Base-by-base conservation (phyloP, 78 protist genomes). In the Mantamonas sphyraenae region DNA sequence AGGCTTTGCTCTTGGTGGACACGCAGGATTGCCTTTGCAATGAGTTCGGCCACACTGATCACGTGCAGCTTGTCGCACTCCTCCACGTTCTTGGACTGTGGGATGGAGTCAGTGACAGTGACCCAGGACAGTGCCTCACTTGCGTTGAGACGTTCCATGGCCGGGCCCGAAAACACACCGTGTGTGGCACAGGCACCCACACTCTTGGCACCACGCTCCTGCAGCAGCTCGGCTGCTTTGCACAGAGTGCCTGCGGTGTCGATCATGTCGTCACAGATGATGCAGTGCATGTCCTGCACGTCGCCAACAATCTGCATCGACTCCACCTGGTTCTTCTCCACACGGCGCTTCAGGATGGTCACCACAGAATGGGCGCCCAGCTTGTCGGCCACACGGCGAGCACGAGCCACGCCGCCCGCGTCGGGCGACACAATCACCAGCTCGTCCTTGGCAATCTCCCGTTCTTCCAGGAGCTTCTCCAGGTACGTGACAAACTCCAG, bases 261-360 rank as follows among this genome's bases (percentile, higher is more conserved):
- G 62, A 71, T 26, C 43, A 84, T 74, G 64, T 84, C 89, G 58
- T 84, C 89, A 38, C 78, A 57, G 47, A 84, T 67, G 17, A 84
- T 34, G 68, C 76, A 64, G 51, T 24, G 10, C 60, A 1, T 26
- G 28, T 34, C 79, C 34, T 63, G 22, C 14, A 72, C 74, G 5
- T 5, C 8, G 12, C 86, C 86, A 20, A 81, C 75, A 12, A 74
- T 5, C 39, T 64, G 66, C 64, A 59, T 71, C 40, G 17, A 3
- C 31, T 35, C 60, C 37, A 55, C 26, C 31, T 7, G 38, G 26
- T 24, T 17, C 20, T 67, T 57, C 26, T 37, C 28, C 24, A 3
- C 28, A 2, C 73, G 56, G 26, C 33, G 62, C 69, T 70, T 69
- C 35, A 57, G 30, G 45, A 81, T 74, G 33, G 59, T 39, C n/a